These are phyloP conservation scores for Pichia ethanolica DNA, from an alignment of 805 yeast genomes.

Conservation along the genomic window DNA sequence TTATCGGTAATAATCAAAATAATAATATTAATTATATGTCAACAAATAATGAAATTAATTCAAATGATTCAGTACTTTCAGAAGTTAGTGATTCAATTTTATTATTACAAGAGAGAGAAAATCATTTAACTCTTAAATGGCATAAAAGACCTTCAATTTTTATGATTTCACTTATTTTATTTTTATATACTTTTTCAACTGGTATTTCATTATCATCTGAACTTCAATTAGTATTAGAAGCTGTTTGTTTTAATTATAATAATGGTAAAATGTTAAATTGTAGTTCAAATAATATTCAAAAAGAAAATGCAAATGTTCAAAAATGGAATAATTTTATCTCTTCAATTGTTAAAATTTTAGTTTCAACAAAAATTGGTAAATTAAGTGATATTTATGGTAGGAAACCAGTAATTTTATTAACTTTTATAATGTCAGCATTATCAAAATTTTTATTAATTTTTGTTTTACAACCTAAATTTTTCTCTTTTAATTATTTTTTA, in stretches of 20 bases:
- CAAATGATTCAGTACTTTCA: slow-evolving; percentile 1
- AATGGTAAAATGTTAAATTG: slow-evolving; percentile 22
- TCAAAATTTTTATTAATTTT: slow-evolving; percentile 11
- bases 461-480: slow-evolving; percentile 21
- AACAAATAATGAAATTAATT: not conserved
- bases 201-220: slow-evolving; percentile 35
- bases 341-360: slow-evolving; percentile 41
- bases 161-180: slow-evolving; percentile 38
- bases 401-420: slow-evolving; percentile 36
- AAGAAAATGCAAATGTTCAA: slow-evolving; percentile 40
- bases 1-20: slow-evolving; percentile 21
- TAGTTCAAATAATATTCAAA: slow-evolving; percentile 35
- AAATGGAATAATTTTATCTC: slow-evolving; percentile 34
- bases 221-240: slow-evolving; percentile 30
- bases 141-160: slow-evolving; percentile 47
- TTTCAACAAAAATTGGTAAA: slow-evolving; percentile 58
- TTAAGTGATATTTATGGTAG: slow-evolving; percentile 62
- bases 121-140: slow-evolving; percentile 35
- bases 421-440: slow-evolving; percentile 17
- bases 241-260: slow-evolving; percentile 30
- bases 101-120: slow-evolving; percentile 11
- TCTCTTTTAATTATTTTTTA: slow-evolving; percentile 34
- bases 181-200: slow-evolving; percentile 36
- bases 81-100: slow-evolving; percentile 9
- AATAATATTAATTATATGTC: not conserved